These are phyloP conservation scores for Megacollybia marginata DNA, from an alignment of 768 basidiomycete species.

Conservation along the genomic window DNA sequence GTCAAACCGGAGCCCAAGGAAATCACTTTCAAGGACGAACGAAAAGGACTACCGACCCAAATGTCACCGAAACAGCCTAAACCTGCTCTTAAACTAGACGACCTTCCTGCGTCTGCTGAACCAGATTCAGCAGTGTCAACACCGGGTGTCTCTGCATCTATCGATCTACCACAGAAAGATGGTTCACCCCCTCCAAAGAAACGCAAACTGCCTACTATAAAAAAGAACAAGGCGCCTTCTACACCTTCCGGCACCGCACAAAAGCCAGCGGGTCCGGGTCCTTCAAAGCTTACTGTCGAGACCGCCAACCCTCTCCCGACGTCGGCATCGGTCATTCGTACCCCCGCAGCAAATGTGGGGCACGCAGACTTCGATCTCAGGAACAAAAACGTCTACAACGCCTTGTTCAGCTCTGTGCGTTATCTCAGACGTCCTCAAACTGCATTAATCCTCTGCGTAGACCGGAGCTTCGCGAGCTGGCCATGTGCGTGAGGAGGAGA, in stretches of 20 bases:
- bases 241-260: slow-evolving; percentile 10
- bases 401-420: slow-evolving; percentile 53
- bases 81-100: slow-evolving; percentile 20
- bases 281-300: background rate
- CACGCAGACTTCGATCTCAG: slow-evolving; percentile 52
- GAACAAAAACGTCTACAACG: slow-evolving; percentile 55
- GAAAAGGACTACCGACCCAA: slow-evolving; percentile 17
- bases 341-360: slow-evolving; percentile 18
- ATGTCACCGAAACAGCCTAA: slow-evolving; percentile 11
- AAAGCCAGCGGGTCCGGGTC: background rate
- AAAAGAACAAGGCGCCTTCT: slow-evolving; percentile 46
- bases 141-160: slow-evolving; percentile 1
- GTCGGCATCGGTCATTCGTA: background rate
- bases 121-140: slow-evolving; percentile 3
- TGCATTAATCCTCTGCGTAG: slow-evolving; percentile 15
- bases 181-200: slow-evolving; percentile 43
- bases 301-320: background rate
- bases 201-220: slow-evolving; percentile 61
- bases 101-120: slow-evolving; percentile 14
- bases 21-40: slow-evolving; percentile 34
- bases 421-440: background rate
- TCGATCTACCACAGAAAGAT: slow-evolving; percentile 15
- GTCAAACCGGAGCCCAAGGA: slow-evolving; percentile 27
- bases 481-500: slow-evolving; percentile 49
- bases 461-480: slow-evolving; percentile 39